Evolutionary conservation across 352 stramenopile species (phyloP).

Genomic region (Phytophthora ohioensis): DNA sequence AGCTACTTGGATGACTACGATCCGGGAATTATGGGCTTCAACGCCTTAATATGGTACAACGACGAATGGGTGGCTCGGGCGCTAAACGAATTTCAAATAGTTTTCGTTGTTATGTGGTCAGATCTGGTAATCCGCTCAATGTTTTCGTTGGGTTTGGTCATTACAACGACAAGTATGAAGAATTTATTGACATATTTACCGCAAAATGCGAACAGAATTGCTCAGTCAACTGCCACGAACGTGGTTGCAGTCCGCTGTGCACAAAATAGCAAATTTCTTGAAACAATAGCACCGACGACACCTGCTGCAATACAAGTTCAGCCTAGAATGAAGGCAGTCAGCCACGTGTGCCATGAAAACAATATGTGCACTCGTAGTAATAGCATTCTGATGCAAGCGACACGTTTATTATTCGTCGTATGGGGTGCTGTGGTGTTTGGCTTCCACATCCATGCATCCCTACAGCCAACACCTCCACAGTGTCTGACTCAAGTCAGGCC

Average conservation of each 20-base stretch:
- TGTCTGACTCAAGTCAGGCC: constrained; percentile 41
- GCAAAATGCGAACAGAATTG: not conserved
- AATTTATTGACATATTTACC: constrained; percentile 1
- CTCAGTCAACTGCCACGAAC: not conserved
- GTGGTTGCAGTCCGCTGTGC: not conserved
- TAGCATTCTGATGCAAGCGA: not conserved
- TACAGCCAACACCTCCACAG: constrained; percentile 19
- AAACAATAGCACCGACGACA: too few species aligned
- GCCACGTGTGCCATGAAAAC: not conserved
- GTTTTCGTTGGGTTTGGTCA: constrained; percentile 28
- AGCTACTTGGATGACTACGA: constrained; percentile 23
- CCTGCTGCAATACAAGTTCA: too few species aligned
- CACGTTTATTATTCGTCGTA: constrained; percentile 17
- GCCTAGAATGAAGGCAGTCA: too few species aligned
- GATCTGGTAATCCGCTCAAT: constrained; percentile 25
- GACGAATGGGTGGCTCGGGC: constrained; percentile 33
- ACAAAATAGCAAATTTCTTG: not conserved
- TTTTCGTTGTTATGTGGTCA: constrained; percentile 33
- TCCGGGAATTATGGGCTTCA: constrained; percentile 1
- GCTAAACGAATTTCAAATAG: constrained; percentile 35
- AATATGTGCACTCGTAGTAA: not conserved
- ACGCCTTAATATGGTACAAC: constrained; percentile 27
- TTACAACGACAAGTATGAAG: constrained; percentile 14
- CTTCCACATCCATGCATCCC: constrained; percentile 29
- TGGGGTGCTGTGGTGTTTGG: constrained; percentile 33